Conservation (phyloP, 129 eudicot species). For the Ambrosia trifida region DNA sequence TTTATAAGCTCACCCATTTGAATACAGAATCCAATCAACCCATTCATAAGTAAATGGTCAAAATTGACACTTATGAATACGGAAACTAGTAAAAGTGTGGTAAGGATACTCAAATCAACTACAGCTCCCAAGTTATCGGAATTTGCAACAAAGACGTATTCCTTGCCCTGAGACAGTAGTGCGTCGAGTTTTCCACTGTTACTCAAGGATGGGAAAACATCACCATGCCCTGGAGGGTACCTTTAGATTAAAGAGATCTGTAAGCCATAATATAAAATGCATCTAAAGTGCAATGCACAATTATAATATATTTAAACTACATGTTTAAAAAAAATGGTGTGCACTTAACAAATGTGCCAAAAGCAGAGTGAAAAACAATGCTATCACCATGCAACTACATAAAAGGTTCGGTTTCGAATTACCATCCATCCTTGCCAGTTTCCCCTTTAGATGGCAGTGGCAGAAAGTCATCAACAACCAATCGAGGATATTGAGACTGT, state of each 20-base stretch:
- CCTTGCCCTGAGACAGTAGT: constrained; percentile 91
- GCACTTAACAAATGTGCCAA: constrained; percentile 2
- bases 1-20: neutral
- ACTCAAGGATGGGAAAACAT: constrained; percentile 92
- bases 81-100: constrained; percentile 18
- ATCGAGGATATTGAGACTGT: constrained; percentile 96
- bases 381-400: neutral
- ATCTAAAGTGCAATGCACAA: neutral
- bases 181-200: constrained; percentile 96
- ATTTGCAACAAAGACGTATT: constrained; percentile 93
- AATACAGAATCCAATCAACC: neutral
- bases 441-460: constrained; percentile 88
- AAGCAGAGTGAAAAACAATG: constrained; percentile 9
- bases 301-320: constrained; percentile 8
- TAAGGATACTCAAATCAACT: constrained; percentile 91
- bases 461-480: constrained; percentile 76
- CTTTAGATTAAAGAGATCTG: constrained; percentile 38
- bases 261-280: constrained; percentile 14
- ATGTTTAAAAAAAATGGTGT: neutral
- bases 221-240: constrained; percentile 99
- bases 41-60: neutral
- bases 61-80: neutral
- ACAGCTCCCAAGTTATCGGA: constrained; percentile 97
- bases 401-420: constrained; percentile 9
- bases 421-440: constrained; percentile 98